Evolutionary conservation across 495 filamentous ascomycete genomes (phyloP), one percentile per base, ranked within the genome.

Genomic region (Recurvomyces mirabilis): DNA sequence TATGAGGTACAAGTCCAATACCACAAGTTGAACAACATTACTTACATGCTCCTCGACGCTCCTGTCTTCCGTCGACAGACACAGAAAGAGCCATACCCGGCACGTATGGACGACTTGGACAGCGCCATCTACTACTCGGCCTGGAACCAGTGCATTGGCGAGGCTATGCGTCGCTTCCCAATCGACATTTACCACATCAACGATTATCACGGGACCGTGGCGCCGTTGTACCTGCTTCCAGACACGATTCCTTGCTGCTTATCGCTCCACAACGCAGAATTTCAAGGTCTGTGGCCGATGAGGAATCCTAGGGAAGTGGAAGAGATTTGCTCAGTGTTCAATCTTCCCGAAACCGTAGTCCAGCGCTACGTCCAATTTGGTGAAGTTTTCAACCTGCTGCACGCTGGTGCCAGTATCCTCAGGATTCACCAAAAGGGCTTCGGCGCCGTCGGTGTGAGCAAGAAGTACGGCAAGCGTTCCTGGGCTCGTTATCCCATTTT

Each of bases 171-270:
- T 24, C 67, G 72, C 17, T 77, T 75, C 55, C 72, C 77, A 0
- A 67, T 83, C 33, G 79, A 86, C 52, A 55, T 87, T 17, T 87
- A 87, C 55, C 82, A 87, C 57, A 79, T 85, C 55, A 87, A 87
- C 59, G 82, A 87, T 57, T 87, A 85, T 56, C 82, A 87, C 47
- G 82, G 82, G 23, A 77, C 81, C 14, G 60, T 81, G 5, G 82
- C 82, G 28, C 81, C 79, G 10, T 64, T 86, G 5, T 80, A 87
- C 47, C 67, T 83, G 14, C 67, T 84, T 4, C 81, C 81, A 12
- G 62, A 72, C 28, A 79, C 69, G 2, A 70, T 79, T 30, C 77
- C 76, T 0, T 72, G 71, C 54, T 77, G 73, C 48, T 55, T 79
- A n/a, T 68, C 67, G 20, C 69, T 76, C 14, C 75, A 79, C 59